Percentiles rank a stretch among this genome's conserved stretches.
Evolutionary conservation across 1,139 yeast species (phyloP).

Genomic region (Hansenula anomala): DNA sequence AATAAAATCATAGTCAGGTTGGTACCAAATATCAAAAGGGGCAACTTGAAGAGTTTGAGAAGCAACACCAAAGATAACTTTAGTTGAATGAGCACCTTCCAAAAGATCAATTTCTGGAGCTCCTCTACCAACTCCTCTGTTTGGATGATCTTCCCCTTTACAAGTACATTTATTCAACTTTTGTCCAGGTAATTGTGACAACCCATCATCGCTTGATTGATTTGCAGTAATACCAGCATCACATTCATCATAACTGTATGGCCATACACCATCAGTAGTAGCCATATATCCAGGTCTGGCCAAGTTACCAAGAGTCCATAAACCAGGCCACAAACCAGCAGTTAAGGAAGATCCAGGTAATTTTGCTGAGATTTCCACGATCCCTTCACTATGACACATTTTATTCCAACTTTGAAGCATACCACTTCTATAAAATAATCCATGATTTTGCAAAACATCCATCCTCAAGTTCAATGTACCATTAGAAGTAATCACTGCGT

Average conservation of each 20-base stretch:
- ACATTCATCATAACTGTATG: conserved; percentile 53
- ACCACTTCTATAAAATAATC: conserved; percentile 54
- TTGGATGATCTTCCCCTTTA: conserved; percentile 53
- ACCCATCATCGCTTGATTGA: conserved; percentile 59
- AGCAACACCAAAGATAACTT: conserved; percentile 40
- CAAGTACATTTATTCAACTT: conserved; percentile 53
- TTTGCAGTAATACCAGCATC: conserved; percentile 66
- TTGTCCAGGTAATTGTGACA: conserved; percentile 57
- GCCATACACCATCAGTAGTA: conserved; percentile 64
- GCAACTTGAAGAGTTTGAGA: conserved; percentile 60
- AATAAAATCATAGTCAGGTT: conserved; percentile 50
- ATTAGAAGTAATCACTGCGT: conserved; percentile 48
- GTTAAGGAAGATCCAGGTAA: conserved; percentile 52
- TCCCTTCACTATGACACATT: conserved; percentile 55
- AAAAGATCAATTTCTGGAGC: conserved; percentile 63
- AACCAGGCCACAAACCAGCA: conserved; percentile 60
- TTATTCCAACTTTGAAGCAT: conserved; percentile 62
- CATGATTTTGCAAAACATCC: conserved; percentile 55
- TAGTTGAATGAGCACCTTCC: conserved; percentile 51
- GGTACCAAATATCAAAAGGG: conserved; percentile 60
- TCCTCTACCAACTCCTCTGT: conserved; percentile 55
- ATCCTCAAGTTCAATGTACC: conserved; percentile 45
- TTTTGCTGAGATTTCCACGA: conserved; percentile 44
- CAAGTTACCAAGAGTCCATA: conserved; percentile 61
- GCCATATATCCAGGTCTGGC: conserved; percentile 62